Evolutionary conservation across 2,329 filamentous ascomycete species (phyloP).

Genomic region (Exophiala phaeomuriformis): DNA sequence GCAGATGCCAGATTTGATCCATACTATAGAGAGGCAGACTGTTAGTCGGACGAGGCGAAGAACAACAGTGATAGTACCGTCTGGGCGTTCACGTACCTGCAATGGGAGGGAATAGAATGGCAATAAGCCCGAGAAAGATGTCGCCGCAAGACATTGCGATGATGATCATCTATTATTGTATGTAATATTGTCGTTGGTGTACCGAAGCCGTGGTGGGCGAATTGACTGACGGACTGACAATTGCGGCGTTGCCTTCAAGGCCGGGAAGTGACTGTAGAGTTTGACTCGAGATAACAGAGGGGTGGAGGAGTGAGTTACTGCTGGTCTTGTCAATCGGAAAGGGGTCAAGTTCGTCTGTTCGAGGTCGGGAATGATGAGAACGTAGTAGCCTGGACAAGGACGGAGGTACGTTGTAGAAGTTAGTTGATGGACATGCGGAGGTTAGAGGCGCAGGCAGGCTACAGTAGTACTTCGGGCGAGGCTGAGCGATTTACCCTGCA

Average conservation of each 20-base stretch:
- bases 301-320: not conserved
- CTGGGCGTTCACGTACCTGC: slow-evolving; percentile 40
- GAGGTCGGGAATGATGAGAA: too few species aligned
- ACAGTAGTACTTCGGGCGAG: slow-evolving; percentile 2
- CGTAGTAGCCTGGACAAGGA: too few species aligned
- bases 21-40: slow-evolving; percentile 52
- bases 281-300: not conserved
- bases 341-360: too few species aligned
- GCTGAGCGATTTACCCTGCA: slow-evolving; percentile 4
- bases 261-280: not conserved
- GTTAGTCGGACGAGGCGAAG: slow-evolving; percentile 2
- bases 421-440: not conserved
- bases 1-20: slow-evolving; percentile 94
- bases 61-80: too few species aligned
- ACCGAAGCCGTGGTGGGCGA: not conserved
- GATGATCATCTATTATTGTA: slow-evolving; percentile 1
- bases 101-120: slow-evolving; percentile 35
- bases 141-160: slow-evolving; percentile 32
- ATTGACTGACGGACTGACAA: not conserved
- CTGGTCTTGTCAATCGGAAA: too few species aligned
- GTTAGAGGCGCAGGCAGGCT: slow-evolving; percentile 10
- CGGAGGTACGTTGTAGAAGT: not conserved
- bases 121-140: slow-evolving; percentile 40
- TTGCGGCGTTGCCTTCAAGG: not conserved
- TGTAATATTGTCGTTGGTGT: not conserved